phyloP scores from a whole-genome alignment of 2,329 filamentous ascomycete genomes.

The Aspergillus brunneoviolaceus region DNA sequence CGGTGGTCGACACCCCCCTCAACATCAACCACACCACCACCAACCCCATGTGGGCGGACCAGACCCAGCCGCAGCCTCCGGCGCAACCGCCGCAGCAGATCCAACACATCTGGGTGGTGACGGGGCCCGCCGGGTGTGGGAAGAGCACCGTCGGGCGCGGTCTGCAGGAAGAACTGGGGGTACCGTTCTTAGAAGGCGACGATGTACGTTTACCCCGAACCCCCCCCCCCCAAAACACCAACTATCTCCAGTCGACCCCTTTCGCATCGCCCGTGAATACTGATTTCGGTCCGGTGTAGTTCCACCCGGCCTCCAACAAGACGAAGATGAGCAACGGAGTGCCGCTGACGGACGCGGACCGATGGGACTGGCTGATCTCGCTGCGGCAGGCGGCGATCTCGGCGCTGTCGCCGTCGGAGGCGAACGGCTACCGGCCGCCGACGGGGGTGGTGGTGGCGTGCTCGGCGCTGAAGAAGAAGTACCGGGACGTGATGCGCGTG shows the following conservation, averaged over 20 bases:
- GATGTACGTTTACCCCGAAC: constrained; percentile 63
- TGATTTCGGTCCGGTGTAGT: constrained; percentile 28
- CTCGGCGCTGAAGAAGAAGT: constrained; percentile 94
- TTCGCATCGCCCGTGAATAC: neutral
- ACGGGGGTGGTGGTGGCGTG: constrained; percentile 90
- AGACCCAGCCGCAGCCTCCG: constrained; percentile 10
- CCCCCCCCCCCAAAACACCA: neutral
- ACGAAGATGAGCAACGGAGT: constrained; percentile 86
- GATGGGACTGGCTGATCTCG: constrained; percentile 93
- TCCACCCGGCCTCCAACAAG: constrained; percentile 65
- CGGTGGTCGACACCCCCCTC: constrained; percentile 24
- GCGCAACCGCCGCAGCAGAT: constrained; percentile 11
- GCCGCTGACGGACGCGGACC: constrained; percentile 86
- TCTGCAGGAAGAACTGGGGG: constrained; percentile 60
- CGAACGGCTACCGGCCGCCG: constrained; percentile 50
- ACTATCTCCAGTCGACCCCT: neutral
- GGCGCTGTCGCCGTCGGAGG: constrained; percentile 44
- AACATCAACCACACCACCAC: constrained; percentile 21
- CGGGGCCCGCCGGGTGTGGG: constrained; percentile 74
- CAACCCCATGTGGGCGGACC: constrained; percentile 18
- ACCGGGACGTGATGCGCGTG: constrained; percentile 85
- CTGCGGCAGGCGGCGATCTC: constrained; percentile 65
- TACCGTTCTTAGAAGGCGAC: constrained; percentile 76
- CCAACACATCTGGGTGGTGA: constrained; percentile 78
- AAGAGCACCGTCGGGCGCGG: constrained; percentile 73